Percentiles rank a stretch among this genome's conserved stretches.
Conservation (phyloP, 2,329 filamentous ascomycete genomes). For the Talaromyces sp. region DNA sequence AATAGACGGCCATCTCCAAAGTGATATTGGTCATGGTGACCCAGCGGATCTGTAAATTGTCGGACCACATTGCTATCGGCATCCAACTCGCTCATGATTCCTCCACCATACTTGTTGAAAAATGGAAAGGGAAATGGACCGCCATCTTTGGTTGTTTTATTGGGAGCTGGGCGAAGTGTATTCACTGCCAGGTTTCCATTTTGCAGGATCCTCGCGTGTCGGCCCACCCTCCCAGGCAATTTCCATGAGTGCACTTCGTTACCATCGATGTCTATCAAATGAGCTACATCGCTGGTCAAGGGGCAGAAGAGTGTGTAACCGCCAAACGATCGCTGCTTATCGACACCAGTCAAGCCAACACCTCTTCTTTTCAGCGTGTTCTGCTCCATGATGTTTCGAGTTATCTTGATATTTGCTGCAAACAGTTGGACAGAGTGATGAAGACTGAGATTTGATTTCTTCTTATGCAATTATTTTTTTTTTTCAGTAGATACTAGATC, state of each 20-base stretch:
- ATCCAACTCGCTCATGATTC: conserved; percentile 41
- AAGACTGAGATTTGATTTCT: background rate
- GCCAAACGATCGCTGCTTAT: conserved; percentile 29
- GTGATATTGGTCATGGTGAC: conserved; percentile 44
- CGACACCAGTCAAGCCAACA: conserved; percentile 36
- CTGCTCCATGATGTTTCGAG: conserved; percentile 37
- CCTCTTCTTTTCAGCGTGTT: conserved; percentile 39
- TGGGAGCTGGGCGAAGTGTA: conserved; percentile 31
- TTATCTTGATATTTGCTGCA: background rate
- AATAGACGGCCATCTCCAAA: conserved; percentile 38
- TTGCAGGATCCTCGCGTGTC: conserved; percentile 40
- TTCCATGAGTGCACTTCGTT: conserved; percentile 41
- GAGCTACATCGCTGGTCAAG: conserved; percentile 35
- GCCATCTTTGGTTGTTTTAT: conserved; percentile 8
- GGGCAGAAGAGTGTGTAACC: conserved; percentile 41
- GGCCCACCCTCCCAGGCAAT: conserved; percentile 36
- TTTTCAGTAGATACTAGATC: background rate
- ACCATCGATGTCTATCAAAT: conserved; percentile 37
- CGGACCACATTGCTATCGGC: conserved; percentile 33
- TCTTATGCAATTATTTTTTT: background rate
- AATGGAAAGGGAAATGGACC: conserved; percentile 37
- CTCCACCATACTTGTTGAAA: conserved; percentile 43
- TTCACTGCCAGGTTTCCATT: conserved; percentile 44
- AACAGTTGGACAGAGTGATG: background rate
- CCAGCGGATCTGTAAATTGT: conserved; percentile 37